Percentiles rank a stretch among this genome's conserved stretches.
These are phyloP conservation scores for Yamadazyma laniorum DNA, from an alignment of 805 yeast species.

Conservation along the genomic window DNA sequence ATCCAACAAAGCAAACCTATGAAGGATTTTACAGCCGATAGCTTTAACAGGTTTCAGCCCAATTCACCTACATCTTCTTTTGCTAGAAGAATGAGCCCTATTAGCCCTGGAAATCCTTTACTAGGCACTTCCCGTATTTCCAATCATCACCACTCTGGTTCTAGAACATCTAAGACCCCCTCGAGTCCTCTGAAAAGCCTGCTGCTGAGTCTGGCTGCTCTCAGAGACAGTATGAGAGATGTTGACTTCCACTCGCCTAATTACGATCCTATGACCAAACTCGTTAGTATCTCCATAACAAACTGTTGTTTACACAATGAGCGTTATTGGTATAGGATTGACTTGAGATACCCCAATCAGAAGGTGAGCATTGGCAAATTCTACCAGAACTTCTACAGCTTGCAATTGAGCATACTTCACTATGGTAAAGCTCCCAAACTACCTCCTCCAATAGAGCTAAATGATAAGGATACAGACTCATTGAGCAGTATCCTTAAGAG, in stretches of 20 bases:
- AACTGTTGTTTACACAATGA: conserved; percentile 27
- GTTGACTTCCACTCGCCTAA: neutral
- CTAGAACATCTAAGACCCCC: neutral
- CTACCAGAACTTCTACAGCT: conserved; percentile 37
- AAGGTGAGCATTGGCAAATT: conserved; percentile 25
- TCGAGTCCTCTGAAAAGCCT: neutral
- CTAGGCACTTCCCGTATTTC: neutral
- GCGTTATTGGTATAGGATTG: conserved; percentile 36
- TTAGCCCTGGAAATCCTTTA: neutral
- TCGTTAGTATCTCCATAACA: conserved; percentile 22
- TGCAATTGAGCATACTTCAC: conserved; percentile 22
- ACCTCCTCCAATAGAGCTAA: conserved; percentile 28
- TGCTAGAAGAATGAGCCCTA: neutral
- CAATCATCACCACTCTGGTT: neutral
- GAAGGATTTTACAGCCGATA: conserved; percentile 6
- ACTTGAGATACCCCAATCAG: conserved; percentile 20
- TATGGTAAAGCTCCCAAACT: conserved; percentile 21
- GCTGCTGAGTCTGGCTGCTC: neutral
- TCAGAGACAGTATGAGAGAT: neutral
- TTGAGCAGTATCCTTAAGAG: conserved; percentile 19
- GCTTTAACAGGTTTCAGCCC: conserved; percentile 2
- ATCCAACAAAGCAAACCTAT: neutral
- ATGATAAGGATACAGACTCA: conserved; percentile 8
- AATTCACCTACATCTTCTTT: neutral
- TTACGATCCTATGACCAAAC: conserved; percentile 3